These are phyloP conservation scores for Globisporangium mamillatum DNA, from an alignment of 352 stramenopile genomes.

Conservation along the genomic window DNA sequence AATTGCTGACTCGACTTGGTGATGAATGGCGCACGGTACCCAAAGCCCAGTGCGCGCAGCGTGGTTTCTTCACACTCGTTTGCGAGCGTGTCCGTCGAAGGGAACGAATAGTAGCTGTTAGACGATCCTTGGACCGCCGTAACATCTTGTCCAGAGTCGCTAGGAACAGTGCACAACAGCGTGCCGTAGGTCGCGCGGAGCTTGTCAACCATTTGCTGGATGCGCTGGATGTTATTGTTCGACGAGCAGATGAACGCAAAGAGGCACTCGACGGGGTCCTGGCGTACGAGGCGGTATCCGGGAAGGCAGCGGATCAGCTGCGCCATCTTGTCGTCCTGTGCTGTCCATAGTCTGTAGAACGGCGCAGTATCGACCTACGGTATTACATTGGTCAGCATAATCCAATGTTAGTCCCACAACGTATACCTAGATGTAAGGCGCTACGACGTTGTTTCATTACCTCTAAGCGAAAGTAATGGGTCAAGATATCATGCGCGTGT, in stretches of 20 bases:
- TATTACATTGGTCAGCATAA: too few species aligned
- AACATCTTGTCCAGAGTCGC: background rate
- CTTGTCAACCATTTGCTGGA: constrained; percentile 92
- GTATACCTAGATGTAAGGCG: too few species aligned
- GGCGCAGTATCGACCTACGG: constrained; percentile 21
- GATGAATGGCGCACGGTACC: constrained; percentile 89
- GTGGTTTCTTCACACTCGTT: constrained; percentile 70
- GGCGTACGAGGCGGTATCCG: constrained; percentile 89
- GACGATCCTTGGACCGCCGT: background rate
- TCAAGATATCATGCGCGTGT: constrained; percentile 50
- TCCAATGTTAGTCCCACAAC: too few species aligned
- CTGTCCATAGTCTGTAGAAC: constrained; percentile 86
- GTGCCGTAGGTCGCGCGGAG: constrained; percentile 89
- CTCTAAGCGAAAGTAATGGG: constrained; percentile 90
- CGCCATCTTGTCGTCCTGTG: constrained; percentile 50
- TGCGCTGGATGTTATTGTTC: constrained; percentile 98
- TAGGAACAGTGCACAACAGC: constrained; percentile 42
- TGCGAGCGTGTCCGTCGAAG: constrained; percentile 74
- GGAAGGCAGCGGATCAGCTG: constrained; percentile 75
- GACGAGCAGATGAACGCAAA: constrained; percentile 98
- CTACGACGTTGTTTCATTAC: constrained; percentile 12
- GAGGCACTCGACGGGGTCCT: constrained; percentile 96
- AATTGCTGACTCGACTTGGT: constrained; percentile 79
- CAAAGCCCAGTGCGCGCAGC: constrained; percentile 86
- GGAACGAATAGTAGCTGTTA: constrained; percentile 87